These are phyloP conservation scores for Atkinsonella texensis DNA, from an alignment of 2,329 filamentous ascomycete species.

Conservation along the genomic window DNA sequence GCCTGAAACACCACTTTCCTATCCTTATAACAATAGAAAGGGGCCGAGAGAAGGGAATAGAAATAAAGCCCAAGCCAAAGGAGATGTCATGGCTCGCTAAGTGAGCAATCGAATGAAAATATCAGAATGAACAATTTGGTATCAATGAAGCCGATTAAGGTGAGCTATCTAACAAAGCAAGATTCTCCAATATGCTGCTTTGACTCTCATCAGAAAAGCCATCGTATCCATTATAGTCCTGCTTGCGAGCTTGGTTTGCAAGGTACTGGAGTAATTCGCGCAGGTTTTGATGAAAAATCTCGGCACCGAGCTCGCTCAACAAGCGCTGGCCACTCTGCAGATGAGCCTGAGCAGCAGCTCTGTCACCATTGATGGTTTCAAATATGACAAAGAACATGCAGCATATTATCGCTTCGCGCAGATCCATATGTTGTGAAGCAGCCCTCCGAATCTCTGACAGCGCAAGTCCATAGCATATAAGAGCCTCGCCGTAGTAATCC, in stretches of 20 bases:
- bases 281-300: conserved; percentile 10
- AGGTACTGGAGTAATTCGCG: conserved; percentile 12
- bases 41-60: no score
- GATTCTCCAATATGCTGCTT: conserved; percentile 2
- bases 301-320: conserved; percentile 18
- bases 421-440: conserved; percentile 8
- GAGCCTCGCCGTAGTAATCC: conserved; percentile 19
- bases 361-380: conserved; percentile 25
- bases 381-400: conserved; percentile 27
- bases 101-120: not conserved
- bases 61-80: not conserved
- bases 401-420: conserved; percentile 20
- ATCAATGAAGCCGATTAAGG: not conserved
- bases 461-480: conserved; percentile 22
- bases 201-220: not conserved
- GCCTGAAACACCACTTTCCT: no score
- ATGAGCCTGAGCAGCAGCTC: conserved; percentile 21
- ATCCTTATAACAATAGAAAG: no score
- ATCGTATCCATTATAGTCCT: not conserved
- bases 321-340: conserved; percentile 25
- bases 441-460: conserved; percentile 16
- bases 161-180: not conserved
- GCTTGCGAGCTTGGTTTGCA: conserved; percentile 10
- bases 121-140: not conserved
- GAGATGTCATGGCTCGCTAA: not conserved